phyloP scores from a whole-genome alignment of 805 yeast genomes.

The Starmerella floris region DNA sequence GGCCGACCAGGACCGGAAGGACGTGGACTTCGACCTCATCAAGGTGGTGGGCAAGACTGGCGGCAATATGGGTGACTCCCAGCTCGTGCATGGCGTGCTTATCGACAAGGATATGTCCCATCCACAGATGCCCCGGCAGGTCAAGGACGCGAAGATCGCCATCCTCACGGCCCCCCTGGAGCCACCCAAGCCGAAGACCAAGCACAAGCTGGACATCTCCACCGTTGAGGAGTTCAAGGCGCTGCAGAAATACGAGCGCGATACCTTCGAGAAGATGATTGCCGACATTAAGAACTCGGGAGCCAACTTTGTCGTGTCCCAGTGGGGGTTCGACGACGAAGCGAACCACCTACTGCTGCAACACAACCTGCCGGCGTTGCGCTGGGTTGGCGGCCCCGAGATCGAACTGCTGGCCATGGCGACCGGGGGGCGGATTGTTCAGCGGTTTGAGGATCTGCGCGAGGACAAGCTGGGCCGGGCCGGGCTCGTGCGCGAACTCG shows the following conservation, averaged over 20 bases:
- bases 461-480: slow-evolving; percentile 77
- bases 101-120: slow-evolving; percentile 95
- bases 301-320: slow-evolving; percentile 93
- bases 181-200: slow-evolving; percentile 99
- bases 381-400: slow-evolving; percentile 99
- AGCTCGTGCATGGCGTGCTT: slow-evolving; percentile 77
- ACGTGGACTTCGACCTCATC: slow-evolving; percentile 92
- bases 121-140: slow-evolving; percentile 88
- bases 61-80: slow-evolving; percentile 78
- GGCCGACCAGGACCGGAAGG: slow-evolving; percentile 81
- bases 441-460: slow-evolving; percentile 85
- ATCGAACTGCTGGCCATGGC: slow-evolving; percentile 93
- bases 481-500: slow-evolving; percentile 71
- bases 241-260: slow-evolving; percentile 83
- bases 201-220: slow-evolving; percentile 87
- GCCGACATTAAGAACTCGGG: slow-evolving; percentile 73
- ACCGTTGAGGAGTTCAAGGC: slow-evolving; percentile 87
- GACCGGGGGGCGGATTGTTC: slow-evolving; percentile 92
- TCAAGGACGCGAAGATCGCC: slow-evolving; percentile 75
- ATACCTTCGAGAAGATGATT: slow-evolving; percentile 84
- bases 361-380: slow-evolving; percentile 82
- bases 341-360: slow-evolving; percentile 85
- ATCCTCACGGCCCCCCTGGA: slow-evolving; percentile 97
- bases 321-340: slow-evolving; percentile 99
- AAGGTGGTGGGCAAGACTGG: slow-evolving; percentile 94